Conservation (phyloP, 495 filamentous ascomycete species). For the Cenococcum geophilum region DNA sequence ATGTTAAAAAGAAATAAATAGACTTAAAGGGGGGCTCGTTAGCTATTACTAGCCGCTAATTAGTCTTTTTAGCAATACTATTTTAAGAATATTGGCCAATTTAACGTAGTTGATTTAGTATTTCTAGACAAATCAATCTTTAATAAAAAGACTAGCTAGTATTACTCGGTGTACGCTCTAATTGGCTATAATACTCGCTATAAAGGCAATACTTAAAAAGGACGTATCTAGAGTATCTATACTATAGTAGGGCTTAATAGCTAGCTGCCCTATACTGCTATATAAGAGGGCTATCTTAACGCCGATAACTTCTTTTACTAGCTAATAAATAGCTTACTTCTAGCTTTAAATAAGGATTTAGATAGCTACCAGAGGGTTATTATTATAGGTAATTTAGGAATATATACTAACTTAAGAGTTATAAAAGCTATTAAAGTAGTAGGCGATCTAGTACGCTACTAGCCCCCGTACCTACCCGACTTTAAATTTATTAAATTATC, state of each 20-base stretch:
- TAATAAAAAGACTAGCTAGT: background rate
- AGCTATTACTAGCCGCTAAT: too few relatives aligned
- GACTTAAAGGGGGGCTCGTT: too few relatives aligned
- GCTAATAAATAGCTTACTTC: background rate
- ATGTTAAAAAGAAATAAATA: too few relatives aligned
- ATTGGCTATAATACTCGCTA: background rate
- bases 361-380: background rate
- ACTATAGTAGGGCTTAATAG: background rate
- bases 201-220: background rate
- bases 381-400: too few relatives aligned
- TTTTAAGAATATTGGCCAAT: too few relatives aligned
- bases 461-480: too few relatives aligned
- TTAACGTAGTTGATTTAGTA: background rate
- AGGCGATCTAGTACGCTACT: background rate
- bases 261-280: background rate
- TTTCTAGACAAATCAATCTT: background rate
- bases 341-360: background rate
- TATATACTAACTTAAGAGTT: background rate
- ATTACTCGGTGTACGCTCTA: background rate
- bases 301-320: background rate
- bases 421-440: background rate
- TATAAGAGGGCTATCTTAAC: background rate
- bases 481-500: too few relatives aligned
- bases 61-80: too few relatives aligned
- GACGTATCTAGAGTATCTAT: background rate